phyloP scores from a whole-genome alignment of 805 yeast genomes.

The Spathaspora boniae region DNA sequence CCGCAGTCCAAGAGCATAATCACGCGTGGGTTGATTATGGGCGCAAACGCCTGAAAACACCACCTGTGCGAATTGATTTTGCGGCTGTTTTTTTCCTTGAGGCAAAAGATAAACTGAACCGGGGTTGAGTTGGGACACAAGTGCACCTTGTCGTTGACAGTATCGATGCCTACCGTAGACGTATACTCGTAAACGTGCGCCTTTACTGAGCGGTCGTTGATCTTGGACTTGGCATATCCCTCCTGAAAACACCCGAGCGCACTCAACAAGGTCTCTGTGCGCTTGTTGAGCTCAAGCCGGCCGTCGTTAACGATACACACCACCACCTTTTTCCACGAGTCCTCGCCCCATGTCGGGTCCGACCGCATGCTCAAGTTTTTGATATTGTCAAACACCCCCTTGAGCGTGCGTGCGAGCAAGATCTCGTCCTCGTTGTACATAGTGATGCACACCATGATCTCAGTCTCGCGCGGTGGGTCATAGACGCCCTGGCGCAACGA shows the following conservation, averaged over 20 bases:
- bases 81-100: slow-evolving; percentile 84
- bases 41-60: slow-evolving; percentile 92
- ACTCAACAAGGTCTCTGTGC: slow-evolving; percentile 75
- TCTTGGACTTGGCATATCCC: slow-evolving; percentile 89
- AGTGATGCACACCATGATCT: slow-evolving; percentile 79
- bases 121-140: slow-evolving; percentile 70
- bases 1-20: slow-evolving; percentile 91
- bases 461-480: slow-evolving; percentile 75
- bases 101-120: slow-evolving; percentile 81
- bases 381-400: slow-evolving; percentile 88
- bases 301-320: slow-evolving; percentile 92
- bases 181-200: slow-evolving; percentile 94
- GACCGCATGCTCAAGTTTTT: slow-evolving; percentile 64
- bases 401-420: slow-evolving; percentile 76
- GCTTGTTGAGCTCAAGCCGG: slow-evolving; percentile 73
- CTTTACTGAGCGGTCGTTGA: slow-evolving; percentile 75
- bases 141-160: slow-evolving; percentile 62
- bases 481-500: slow-evolving; percentile 82
- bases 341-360: slow-evolving; percentile 85
- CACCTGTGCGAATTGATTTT: slow-evolving; percentile 96
- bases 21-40: slow-evolving; percentile 75
- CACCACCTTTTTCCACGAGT: slow-evolving; percentile 91
- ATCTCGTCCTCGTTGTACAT: slow-evolving; percentile 89
- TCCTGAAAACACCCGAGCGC: slow-evolving; percentile 92
- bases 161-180: slow-evolving; percentile 80